These are phyloP conservation scores for Wickerhamiella qilinensis DNA, from an alignment of 805 yeast species.

Conservation along the genomic window DNA sequence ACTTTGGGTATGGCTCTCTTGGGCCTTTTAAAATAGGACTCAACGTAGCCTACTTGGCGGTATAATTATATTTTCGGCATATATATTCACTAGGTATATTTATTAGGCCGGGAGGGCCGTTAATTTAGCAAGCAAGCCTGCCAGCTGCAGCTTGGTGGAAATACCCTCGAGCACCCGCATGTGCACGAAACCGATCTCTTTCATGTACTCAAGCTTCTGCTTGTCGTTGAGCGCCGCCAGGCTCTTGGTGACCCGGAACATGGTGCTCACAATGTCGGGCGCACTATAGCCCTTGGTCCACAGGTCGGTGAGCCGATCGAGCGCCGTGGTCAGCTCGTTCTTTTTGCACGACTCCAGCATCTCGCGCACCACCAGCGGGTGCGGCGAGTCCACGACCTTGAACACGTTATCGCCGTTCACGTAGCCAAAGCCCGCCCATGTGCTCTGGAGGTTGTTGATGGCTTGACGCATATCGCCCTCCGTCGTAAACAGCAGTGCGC, in stretches of 20 bases:
- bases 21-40: too few relatives aligned
- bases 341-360: constrained; percentile 33
- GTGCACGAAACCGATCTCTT: constrained; percentile 80
- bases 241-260: constrained; percentile 75
- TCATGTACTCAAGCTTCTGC: constrained; percentile 56
- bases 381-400: constrained; percentile 92
- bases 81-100: not conserved
- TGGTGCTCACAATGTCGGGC: constrained; percentile 78
- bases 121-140: constrained; percentile 59
- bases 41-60: not conserved
- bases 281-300: constrained; percentile 91
- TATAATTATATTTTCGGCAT: not conserved
- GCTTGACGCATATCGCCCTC: constrained; percentile 99
- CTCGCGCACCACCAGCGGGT: constrained; percentile 67
- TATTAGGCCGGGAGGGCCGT: not conserved
- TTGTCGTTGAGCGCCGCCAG: constrained; percentile 53
- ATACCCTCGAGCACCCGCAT: constrained; percentile 92
- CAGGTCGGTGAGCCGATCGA: constrained; percentile 45
- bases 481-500: constrained; percentile 84
- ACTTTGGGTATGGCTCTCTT: too few relatives aligned
- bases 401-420: constrained; percentile 89
- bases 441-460: constrained; percentile 80
- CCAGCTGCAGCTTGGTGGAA: constrained; percentile 67
- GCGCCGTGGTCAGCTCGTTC: constrained; percentile 45
- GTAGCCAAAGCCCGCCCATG: constrained; percentile 82